Percentiles rank a stretch among this genome's conserved stretches.
Evolutionary conservation across 768 basidiomycete genomes (phyloP).

Genomic region (Serendipita vermifera): DNA sequence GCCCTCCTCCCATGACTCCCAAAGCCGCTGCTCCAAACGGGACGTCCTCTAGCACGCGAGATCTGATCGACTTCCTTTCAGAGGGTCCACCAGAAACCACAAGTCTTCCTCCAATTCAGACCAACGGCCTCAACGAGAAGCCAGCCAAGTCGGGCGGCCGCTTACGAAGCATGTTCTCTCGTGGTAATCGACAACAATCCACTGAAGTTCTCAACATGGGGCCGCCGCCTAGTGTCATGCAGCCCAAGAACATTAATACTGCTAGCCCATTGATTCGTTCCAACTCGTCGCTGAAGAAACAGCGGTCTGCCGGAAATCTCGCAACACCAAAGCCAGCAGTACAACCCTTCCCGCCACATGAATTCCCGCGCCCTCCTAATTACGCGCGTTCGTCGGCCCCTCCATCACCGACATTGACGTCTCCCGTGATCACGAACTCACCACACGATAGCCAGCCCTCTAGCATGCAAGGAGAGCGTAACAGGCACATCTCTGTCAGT

Average conservation of each 20-base stretch:
- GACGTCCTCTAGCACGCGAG: conserved; percentile 26
- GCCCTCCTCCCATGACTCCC: conserved; percentile 14
- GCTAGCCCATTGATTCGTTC: conserved; percentile 20
- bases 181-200: conserved; percentile 35
- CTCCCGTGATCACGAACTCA: not conserved
- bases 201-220: conserved; percentile 22
- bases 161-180: conserved; percentile 73
- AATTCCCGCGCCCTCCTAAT: conserved; percentile 24
- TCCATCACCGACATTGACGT: not conserved
- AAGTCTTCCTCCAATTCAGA: conserved; percentile 31
- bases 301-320: conserved; percentile 40
- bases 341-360: conserved; percentile 27
- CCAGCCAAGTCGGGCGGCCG: conserved; percentile 34
- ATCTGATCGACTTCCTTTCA: conserved; percentile 46
- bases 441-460: not conserved
- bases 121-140: conserved; percentile 32
- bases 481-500: conserved; percentile 21
- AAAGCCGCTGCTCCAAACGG: conserved; percentile 19
- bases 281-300: conserved; percentile 25
- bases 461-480: conserved; percentile 15
- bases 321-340: conserved; percentile 37
- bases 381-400: conserved; percentile 27
- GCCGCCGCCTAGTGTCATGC: not conserved
- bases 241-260: conserved; percentile 11
- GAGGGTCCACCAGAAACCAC: conserved; percentile 38